A percentile compares a stretch with the other conserved stretches of the same genome.
These are phyloP conservation scores for Yarrowia phangngaensis DNA, from an alignment of 805 yeast species.

Conservation along the genomic window DNA sequence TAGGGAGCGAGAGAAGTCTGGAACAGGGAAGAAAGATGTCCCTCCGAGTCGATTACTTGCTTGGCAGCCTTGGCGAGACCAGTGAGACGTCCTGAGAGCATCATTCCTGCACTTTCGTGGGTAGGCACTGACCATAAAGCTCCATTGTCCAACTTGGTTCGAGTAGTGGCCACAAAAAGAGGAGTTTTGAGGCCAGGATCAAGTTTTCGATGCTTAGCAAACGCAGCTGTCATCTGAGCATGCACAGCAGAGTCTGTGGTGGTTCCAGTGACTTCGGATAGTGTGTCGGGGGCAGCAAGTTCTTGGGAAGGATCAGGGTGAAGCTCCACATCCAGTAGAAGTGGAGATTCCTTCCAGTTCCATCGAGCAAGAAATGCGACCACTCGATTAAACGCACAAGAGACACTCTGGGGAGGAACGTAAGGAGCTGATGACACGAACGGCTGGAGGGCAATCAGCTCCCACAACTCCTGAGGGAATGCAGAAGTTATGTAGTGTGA, in stretches of 20 bases:
- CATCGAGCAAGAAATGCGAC: constrained; percentile 69
- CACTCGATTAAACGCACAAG: constrained; percentile 74
- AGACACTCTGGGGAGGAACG: constrained; percentile 70
- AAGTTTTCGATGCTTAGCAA: constrained; percentile 60
- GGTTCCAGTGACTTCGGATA: constrained; percentile 38
- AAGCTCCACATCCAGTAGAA: constrained; percentile 67
- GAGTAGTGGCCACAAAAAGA: constrained; percentile 68
- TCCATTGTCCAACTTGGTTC: constrained; percentile 54
- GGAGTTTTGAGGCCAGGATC: constrained; percentile 85
- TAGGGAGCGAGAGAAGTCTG: constrained; percentile 81
- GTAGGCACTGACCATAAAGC: constrained; percentile 67
- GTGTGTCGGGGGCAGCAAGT: constrained; percentile 25
- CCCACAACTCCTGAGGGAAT: constrained; percentile 73
- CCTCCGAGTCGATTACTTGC: constrained; percentile 34
- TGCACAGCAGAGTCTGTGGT: constrained; percentile 54
- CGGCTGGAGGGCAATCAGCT: constrained; percentile 74
- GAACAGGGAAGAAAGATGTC: constrained; percentile 46
- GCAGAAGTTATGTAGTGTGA: constrained; percentile 71
- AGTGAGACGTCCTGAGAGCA: constrained; percentile 83
- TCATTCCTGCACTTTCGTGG: constrained; percentile 50
- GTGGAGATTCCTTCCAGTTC: constrained; percentile 92
- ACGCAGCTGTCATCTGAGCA: constrained; percentile 60
- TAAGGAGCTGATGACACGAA: constrained; percentile 89
- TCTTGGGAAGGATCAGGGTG: constrained; percentile 31
- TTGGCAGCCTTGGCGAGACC: constrained; percentile 77